Conservation (phyloP, 306 rosid species). For the Cyamopsis tetragonoloba region DNA sequence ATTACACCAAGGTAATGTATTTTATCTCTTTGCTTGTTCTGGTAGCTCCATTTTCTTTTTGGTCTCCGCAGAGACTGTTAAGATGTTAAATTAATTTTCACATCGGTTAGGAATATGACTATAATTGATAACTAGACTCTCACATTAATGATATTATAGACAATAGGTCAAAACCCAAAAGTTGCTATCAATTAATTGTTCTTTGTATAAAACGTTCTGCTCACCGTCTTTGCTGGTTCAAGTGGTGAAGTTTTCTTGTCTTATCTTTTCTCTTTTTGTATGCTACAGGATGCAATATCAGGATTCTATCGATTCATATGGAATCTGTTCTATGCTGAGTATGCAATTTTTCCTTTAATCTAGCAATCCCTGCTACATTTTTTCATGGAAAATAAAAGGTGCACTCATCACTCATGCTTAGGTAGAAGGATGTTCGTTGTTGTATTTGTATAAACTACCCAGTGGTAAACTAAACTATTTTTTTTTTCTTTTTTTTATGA, state of each 20-base stretch:
- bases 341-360: constrained; percentile 79
- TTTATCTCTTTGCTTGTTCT: constrained; percentile 1
- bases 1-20: constrained; percentile 70
- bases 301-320: constrained; percentile 84
- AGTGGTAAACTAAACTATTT: background rate
- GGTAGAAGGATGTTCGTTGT: background rate
- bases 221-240: background rate
- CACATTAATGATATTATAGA: background rate
- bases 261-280: background rate
- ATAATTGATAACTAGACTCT: background rate
- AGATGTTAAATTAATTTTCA: too few relatives aligned
- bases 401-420: background rate
- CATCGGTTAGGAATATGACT: too few relatives aligned
- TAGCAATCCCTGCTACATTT: constrained; percentile 29
- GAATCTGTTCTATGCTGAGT: constrained; percentile 93
- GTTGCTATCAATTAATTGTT: background rate
- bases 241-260: background rate
- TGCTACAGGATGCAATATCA: constrained; percentile 85
- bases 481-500: background rate
- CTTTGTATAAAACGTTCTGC: background rate
- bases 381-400: constrained; percentile 1
- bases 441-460: constrained; percentile 24
- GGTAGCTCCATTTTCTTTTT: background rate
- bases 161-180: background rate
- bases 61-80: background rate